Conservation (phyloP, 129 eudicot genomes). For the Arctium minus region DNA sequence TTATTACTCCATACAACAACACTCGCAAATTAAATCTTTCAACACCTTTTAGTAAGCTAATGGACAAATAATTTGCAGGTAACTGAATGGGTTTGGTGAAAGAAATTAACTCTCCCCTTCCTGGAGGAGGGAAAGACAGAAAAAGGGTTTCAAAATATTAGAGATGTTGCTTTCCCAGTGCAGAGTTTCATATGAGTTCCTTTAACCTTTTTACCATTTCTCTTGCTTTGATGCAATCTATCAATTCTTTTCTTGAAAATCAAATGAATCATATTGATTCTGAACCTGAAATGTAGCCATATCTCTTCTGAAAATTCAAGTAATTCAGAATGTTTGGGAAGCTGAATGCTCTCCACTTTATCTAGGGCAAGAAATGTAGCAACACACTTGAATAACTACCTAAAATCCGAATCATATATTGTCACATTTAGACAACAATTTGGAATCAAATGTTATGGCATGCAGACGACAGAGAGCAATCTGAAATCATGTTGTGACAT, state of each 20-base stretch:
- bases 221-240: neutral
- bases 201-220: neutral
- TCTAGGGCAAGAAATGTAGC: neutral
- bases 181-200: neutral
- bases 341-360: neutral
- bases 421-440: neutral
- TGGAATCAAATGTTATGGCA: neutral
- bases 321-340: neutral
- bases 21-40: neutral
- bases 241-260: neutral
- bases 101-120: neutral
- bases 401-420: neutral
- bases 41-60: neutral
- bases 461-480: neutral
- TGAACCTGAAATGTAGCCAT: neutral
- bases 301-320: neutral
- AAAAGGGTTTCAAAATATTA: neutral
- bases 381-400: neutral
- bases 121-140: neutral
- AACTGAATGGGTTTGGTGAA: neutral
- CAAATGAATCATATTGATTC: neutral
- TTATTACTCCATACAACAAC: neutral
- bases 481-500: neutral
- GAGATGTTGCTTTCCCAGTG: slow-evolving; percentile 4
- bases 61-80: neutral